Conservation (phyloP, 179 eudicot genomes). For the Silene coronaria region DNA sequence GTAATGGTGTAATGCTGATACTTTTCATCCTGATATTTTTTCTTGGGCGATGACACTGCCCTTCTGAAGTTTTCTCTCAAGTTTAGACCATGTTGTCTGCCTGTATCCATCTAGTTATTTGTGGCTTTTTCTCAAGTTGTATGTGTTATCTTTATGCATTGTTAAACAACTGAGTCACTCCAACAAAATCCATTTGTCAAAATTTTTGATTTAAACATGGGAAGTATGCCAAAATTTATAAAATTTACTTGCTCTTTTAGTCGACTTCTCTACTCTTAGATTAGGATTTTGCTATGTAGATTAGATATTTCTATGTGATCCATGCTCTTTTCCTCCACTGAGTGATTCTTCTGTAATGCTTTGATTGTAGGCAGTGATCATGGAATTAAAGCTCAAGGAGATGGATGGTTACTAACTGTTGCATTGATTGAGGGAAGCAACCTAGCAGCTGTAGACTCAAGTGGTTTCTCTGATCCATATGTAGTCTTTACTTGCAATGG, state of each 20-base stretch:
- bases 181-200: background rate
- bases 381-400: constrained; percentile 87
- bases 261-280: background rate
- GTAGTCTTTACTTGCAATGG: constrained; percentile 93
- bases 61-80: background rate
- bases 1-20: constrained; percentile 28
- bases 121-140: background rate
- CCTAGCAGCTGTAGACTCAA: constrained; percentile 84
- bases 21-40: background rate
- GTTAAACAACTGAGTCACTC: constrained; percentile 6
- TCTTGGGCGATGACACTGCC: background rate
- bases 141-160: constrained; percentile 10
- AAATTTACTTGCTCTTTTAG: background rate
- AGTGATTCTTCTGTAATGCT: background rate
- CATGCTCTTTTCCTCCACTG: background rate
- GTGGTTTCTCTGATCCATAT: constrained; percentile 86
- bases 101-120: background rate
- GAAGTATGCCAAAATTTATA: background rate
- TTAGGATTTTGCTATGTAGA: background rate
- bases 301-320: background rate
- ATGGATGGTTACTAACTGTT: constrained; percentile 96
- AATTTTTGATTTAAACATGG: background rate
- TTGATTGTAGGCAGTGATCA: constrained; percentile 63
- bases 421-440: constrained; percentile 90
- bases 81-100: background rate